These are phyloP conservation scores for Stemphylium vesicarium DNA, from an alignment of 2,329 filamentous ascomycete genomes.

Conservation along the genomic window DNA sequence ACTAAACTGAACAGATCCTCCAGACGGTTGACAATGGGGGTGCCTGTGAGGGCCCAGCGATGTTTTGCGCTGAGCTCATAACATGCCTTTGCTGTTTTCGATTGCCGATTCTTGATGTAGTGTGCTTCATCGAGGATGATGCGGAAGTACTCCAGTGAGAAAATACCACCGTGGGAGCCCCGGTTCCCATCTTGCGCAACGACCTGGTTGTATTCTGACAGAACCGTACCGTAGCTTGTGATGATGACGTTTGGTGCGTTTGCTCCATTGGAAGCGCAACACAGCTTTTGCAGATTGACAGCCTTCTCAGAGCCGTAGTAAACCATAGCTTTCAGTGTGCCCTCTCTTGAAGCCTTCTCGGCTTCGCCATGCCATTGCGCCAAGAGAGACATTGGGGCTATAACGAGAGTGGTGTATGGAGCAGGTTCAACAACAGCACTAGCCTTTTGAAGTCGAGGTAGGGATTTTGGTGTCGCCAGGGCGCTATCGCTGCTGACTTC, in stretches of 20 bases:
- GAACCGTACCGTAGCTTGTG: constrained; percentile 89
- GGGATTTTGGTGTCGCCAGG: constrained; percentile 60
- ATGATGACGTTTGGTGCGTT: constrained; percentile 89
- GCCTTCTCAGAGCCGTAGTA: constrained; percentile 92
- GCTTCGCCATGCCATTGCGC: constrained; percentile 97
- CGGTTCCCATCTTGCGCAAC: constrained; percentile 69
- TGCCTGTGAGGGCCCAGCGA: constrained; percentile 92
- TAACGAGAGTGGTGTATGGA: constrained; percentile 87
- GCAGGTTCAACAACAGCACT: constrained; percentile 68
- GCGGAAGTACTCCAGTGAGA: constrained; percentile 92
- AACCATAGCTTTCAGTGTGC: constrained; percentile 81
- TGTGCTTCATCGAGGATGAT: constrained; percentile 96
- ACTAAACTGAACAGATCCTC: constrained; percentile 95
- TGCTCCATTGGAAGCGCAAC: constrained; percentile 73
- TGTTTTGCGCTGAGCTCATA: constrained; percentile 86
- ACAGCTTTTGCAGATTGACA: constrained; percentile 77
- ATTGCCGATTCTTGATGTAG: constrained; percentile 83
- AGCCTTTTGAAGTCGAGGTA: constrained; percentile 67
- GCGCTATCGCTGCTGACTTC: constrained; percentile 51
- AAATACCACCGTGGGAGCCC: constrained; percentile 71
- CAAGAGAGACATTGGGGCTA: constrained; percentile 97
- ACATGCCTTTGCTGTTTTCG: constrained; percentile 93
- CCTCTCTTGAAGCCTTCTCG: constrained; percentile 83
- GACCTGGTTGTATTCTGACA: constrained; percentile 86
- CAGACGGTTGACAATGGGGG: constrained; percentile 93